phyloP scores from a whole-genome alignment of 192 early-diverging fungal species.

The Coemansia biformis region DNA sequence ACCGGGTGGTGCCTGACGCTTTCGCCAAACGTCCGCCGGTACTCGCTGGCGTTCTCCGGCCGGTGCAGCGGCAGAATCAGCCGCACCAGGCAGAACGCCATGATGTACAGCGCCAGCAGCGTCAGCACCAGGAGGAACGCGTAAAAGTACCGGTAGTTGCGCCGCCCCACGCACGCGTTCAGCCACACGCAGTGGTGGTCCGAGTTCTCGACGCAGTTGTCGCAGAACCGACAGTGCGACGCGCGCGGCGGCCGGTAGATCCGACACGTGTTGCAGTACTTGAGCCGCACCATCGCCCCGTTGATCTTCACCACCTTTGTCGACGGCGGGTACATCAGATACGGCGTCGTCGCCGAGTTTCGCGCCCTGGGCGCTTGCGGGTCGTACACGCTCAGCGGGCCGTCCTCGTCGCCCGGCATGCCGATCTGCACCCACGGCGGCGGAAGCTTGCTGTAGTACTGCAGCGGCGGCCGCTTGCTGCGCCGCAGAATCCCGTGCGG shows the following conservation, averaged over 20 bases:
- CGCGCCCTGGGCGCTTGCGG: slow-evolving; percentile 21
- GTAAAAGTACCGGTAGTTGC: slow-evolving; percentile 81
- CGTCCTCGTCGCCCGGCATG: slow-evolving; percentile 16
- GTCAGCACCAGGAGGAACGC: slow-evolving; percentile 63
- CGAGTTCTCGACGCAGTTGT: slow-evolving; percentile 85
- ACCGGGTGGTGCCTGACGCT: slow-evolving; percentile 42
- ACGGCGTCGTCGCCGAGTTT: slow-evolving; percentile 13
- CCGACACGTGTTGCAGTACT: slow-evolving; percentile 86
- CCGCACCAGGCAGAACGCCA: slow-evolving; percentile 58
- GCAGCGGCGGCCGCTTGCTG: slow-evolving; percentile 25
- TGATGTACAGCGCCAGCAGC: slow-evolving; percentile 57
- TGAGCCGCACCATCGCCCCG: slow-evolving; percentile 59
- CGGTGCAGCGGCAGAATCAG: slow-evolving; percentile 48
- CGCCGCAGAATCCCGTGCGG: background rate
- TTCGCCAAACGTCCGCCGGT: slow-evolving; percentile 34
- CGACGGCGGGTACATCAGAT: slow-evolving; percentile 35
- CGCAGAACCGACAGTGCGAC: slow-evolving; percentile 82
- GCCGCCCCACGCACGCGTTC: slow-evolving; percentile 83
- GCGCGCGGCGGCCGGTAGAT: slow-evolving; percentile 85
- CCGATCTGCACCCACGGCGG: slow-evolving; percentile 45
- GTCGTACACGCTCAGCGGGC: slow-evolving; percentile 45
- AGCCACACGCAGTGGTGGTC: slow-evolving; percentile 95
- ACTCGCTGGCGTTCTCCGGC: slow-evolving; percentile 9
- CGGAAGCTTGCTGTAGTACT: slow-evolving; percentile 52
- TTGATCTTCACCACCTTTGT: slow-evolving; percentile 60